Conservation (phyloP, 768 basidiomycete species). For the Kwoniella sp. region DNA sequence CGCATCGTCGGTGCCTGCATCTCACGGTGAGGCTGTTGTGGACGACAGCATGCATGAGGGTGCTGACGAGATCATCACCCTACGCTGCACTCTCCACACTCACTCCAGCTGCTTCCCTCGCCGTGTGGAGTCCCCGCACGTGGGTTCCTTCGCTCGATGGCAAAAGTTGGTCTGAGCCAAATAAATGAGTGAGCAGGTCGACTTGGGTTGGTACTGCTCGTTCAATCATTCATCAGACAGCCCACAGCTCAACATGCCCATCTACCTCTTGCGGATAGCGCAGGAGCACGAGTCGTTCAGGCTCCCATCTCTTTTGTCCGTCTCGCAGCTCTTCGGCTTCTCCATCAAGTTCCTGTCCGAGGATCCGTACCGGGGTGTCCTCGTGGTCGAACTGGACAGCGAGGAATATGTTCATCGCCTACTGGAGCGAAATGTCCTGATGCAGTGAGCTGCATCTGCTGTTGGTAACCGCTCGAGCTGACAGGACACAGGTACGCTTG, state of each 20-base stretch:
- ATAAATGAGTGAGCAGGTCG: no score
- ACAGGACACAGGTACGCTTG: constrained; percentile 58
- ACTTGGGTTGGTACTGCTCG: not conserved
- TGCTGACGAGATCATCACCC: no score
- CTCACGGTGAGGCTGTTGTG: no score
- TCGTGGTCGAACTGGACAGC: constrained; percentile 55
- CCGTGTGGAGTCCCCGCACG: no score
- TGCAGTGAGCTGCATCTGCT: constrained; percentile 61
- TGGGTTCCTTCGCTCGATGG: no score
- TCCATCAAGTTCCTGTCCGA: constrained; percentile 56
- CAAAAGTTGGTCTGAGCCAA: no score
- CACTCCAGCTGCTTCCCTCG: no score
- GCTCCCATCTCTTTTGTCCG: constrained; percentile 72
- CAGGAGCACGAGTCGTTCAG: constrained; percentile 77
- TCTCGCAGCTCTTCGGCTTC: constrained; percentile 71
- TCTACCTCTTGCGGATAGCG: constrained; percentile 70
- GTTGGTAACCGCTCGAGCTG: not conserved
- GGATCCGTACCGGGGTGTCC: constrained; percentile 46
- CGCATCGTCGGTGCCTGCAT: no score
- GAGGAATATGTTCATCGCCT: constrained; percentile 73
- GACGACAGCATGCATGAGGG: no score
- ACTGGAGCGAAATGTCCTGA: constrained; percentile 69
- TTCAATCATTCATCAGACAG: not conserved
- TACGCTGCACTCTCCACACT: no score
- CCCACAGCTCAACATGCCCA: constrained; percentile 24